A percentile compares a stretch with the other conserved stretches of the same genome.
phyloP scores from a whole-genome alignment of 768 basidiomycete genomes.

The Naganishia antarctica region DNA sequence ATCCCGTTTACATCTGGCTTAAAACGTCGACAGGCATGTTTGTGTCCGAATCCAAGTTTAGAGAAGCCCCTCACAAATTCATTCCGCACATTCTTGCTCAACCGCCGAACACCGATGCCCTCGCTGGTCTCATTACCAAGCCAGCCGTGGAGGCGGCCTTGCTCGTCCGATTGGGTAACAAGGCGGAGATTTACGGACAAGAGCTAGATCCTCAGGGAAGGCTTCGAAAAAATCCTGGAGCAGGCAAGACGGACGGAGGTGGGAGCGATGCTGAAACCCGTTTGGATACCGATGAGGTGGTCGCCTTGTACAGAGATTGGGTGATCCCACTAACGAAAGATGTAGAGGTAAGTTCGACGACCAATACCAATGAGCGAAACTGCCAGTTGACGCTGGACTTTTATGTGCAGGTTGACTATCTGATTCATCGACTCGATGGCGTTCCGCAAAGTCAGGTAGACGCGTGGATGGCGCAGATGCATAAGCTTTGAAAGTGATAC shows the following conservation, averaged over 20 bases:
- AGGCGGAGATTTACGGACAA: conserved; percentile 69
- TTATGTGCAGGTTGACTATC: conserved; percentile 60
- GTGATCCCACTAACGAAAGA: conserved; percentile 98
- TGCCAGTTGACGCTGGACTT: conserved; percentile 56
- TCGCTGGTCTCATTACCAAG: conserved; percentile 90
- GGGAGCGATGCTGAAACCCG: conserved; percentile 52
- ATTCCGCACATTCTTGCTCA: conserved; percentile 76
- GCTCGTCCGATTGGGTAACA: conserved; percentile 76
- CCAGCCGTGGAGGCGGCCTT: conserved; percentile 87
- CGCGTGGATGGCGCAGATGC: conserved; percentile 51
- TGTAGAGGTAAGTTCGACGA: conserved; percentile 69
- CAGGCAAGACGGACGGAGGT: conserved; percentile 34
- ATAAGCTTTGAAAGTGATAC: neutral
- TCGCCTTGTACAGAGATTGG: conserved; percentile 86
- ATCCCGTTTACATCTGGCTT: neutral
- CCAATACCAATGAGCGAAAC: neutral
- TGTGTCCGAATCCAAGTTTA: conserved; percentile 95
- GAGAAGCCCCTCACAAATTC: conserved; percentile 75
- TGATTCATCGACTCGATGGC: conserved; percentile 82
- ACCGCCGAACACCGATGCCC: conserved; percentile 64
- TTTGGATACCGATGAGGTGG: conserved; percentile 88
- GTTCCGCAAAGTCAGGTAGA: conserved; percentile 76
- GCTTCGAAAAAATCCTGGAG: conserved; percentile 48
- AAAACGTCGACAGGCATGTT: conserved; percentile 98
- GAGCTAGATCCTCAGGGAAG: conserved; percentile 72